Evolutionary conservation across 2,329 filamentous ascomycete genomes (phyloP), one percentile per base, ranked within the genome.

Genomic region (Metarhizium guizhouense): DNA sequence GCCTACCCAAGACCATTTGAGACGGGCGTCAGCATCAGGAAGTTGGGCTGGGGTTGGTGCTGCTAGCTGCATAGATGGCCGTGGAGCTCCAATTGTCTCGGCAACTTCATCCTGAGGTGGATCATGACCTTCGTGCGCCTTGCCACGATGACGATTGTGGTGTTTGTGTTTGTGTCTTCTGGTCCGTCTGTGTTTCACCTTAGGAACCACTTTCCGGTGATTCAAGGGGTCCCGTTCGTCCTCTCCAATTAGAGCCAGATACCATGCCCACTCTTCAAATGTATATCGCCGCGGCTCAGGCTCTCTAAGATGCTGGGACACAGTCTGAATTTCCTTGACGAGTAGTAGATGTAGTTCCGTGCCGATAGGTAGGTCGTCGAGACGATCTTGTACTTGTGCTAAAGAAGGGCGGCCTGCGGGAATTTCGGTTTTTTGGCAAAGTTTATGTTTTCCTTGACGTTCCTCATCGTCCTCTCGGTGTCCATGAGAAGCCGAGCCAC

Each of bases 181-280:
- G 20, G 47, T 57, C 14, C 54, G 60, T 16, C 57, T 57, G 34
- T 54, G 60, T 42, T 60, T 65, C 30, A 60, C 57, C 47, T 64
- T 67, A 7, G 67, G 63, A 30, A 58, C 61, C 6, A 70, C 69
- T 56, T 71, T 74, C n/a, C 74, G 67, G 63, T 85, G 82, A 18
- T 70, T 77, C 6, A 72, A 68, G 2, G 78, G 70, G 59, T 73
- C 73, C 54, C 70, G 71, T 64, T 85, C 82, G 65, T 85, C 81
- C 64, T 85, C 81, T 50, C 82, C 82, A n/a, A 95, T 88, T 36
- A 96, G 76, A 25, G 82, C 81, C 7, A 92, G 85, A 62, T 90
- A 94, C 74, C 89, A 88, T 0, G 87, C 87, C 92, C 91, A 95
- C 66, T 95, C 87, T 61, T 91, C 84, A 60, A 91, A 96, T 0